These are phyloP conservation scores for Solanum hybrid DNA, from an alignment of 305 asterid genomes.

Conservation along the genomic window DNA sequence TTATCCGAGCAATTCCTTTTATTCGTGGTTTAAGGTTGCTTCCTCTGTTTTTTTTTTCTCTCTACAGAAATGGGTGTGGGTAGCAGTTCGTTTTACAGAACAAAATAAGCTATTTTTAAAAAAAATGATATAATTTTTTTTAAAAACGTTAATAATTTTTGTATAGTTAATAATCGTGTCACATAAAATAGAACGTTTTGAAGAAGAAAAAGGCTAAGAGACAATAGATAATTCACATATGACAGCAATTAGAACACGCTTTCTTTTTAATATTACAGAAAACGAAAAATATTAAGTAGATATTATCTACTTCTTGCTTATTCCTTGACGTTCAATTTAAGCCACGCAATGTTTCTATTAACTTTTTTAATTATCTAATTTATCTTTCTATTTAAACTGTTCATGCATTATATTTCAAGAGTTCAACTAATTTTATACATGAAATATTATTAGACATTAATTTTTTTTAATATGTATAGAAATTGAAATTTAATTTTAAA, in stretches of 20 bases:
- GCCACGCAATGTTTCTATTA: conserved; percentile 11
- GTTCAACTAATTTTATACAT: too few relatives aligned
- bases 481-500: not conserved
- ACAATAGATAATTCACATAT: not conserved
- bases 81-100: not conserved
- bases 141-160: not conserved
- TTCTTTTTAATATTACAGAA: not conserved
- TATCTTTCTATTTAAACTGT: not conserved
- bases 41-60: not conserved
- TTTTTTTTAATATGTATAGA: too few relatives aligned
- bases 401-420: not conserved
- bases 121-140: too few relatives aligned
- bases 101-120: not conserved
- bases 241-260: not conserved
- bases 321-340: conserved; percentile 5
- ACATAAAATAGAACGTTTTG: not conserved
- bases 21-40: not conserved
- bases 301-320: not conserved
- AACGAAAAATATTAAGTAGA: not conserved
- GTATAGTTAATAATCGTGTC: not conserved
- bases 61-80: not conserved
- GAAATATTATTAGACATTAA: too few relatives aligned
- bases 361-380: not conserved
- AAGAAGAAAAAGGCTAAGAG: not conserved
- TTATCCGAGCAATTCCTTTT: not conserved